Evolutionary conservation across 345 rosid genomes (phyloP).

Genomic region (Acer campestre): DNA sequence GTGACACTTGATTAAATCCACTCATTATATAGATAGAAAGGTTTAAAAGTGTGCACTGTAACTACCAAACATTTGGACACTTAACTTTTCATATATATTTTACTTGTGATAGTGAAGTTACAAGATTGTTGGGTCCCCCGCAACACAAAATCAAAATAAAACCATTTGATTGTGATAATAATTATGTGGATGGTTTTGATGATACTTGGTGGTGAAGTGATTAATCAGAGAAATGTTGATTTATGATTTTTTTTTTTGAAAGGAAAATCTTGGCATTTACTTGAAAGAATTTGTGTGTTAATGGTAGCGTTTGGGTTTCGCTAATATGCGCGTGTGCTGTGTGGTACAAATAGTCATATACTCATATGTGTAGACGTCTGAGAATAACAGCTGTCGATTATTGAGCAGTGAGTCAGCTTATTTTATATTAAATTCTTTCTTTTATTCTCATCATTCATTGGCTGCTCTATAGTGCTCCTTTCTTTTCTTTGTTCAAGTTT

Average conservation of each 20-base stretch:
- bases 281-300: not conserved
- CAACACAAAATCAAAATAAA: not conserved
- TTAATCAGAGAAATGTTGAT: not conserved
- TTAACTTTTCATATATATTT: not conserved
- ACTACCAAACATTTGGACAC: not conserved
- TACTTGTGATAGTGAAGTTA: not conserved
- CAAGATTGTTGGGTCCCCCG: not conserved
- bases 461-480: not conserved
- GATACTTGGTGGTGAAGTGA: slow-evolving; percentile 16
- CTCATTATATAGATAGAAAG: not conserved
- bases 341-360: not conserved
- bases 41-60: not conserved
- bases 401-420: not conserved
- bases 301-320: not conserved
- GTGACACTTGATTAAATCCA: not conserved
- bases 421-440: not conserved
- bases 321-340: not conserved
- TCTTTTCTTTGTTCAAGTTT: no score
- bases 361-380: not conserved
- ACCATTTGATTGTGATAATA: not conserved
- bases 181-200: not conserved
- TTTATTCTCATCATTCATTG: not conserved
- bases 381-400: not conserved
- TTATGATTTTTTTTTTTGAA: not conserved
- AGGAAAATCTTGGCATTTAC: not conserved